A percentile compares a stretch with the other conserved stretches of the same genome.
These are phyloP conservation scores for Pseudoturritis turrita DNA, from an alignment of 345 rosid species.

Conservation along the genomic window DNA sequence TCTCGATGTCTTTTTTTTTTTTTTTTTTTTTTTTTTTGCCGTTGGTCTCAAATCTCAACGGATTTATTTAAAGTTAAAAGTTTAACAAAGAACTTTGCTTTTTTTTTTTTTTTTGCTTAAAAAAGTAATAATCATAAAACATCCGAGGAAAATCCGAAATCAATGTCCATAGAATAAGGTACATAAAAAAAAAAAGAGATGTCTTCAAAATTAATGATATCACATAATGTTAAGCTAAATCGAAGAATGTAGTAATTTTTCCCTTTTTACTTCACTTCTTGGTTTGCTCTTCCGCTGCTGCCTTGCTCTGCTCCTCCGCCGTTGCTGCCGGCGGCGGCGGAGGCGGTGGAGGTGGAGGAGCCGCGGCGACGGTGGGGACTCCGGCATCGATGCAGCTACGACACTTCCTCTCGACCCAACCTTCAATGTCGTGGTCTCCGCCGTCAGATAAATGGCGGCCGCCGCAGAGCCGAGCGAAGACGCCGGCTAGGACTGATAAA, in stretches of 20 bases:
- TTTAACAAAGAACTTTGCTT: slow-evolving; percentile 10
- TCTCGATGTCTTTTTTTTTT: not conserved
- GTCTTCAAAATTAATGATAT: slow-evolving; percentile 12
- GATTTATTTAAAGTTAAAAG: slow-evolving; percentile 23
- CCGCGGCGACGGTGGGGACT: slow-evolving; percentile 35
- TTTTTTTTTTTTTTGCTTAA: not conserved
- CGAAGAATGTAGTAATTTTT: not conserved
- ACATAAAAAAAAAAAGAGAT: not conserved
- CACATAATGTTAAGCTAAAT: slow-evolving; percentile 14
- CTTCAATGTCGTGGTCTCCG: slow-evolving; percentile 79
- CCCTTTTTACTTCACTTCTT: slow-evolving; percentile 20
- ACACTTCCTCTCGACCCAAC: slow-evolving; percentile 84
- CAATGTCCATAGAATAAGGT: slow-evolving; percentile 24
- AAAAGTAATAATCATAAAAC: not conserved
- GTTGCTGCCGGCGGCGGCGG: slow-evolving; percentile 28
- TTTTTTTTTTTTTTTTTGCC: not conserved
- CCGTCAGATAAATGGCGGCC: slow-evolving; percentile 60
- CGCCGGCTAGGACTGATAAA: slow-evolving; percentile 62
- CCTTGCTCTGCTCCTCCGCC: slow-evolving; percentile 35
- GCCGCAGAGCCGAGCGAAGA: slow-evolving; percentile 68
- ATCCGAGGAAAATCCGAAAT: slow-evolving; percentile 18
- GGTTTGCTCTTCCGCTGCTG: slow-evolving; percentile 36
- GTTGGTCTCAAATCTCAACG: slow-evolving; percentile 22
- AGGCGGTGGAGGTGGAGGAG: slow-evolving; percentile 34
- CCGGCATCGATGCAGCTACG: slow-evolving; percentile 87